These are phyloP conservation scores for Globisporangium uncinulatum DNA, from an alignment of 352 stramenopile species.

Conservation along the genomic window DNA sequence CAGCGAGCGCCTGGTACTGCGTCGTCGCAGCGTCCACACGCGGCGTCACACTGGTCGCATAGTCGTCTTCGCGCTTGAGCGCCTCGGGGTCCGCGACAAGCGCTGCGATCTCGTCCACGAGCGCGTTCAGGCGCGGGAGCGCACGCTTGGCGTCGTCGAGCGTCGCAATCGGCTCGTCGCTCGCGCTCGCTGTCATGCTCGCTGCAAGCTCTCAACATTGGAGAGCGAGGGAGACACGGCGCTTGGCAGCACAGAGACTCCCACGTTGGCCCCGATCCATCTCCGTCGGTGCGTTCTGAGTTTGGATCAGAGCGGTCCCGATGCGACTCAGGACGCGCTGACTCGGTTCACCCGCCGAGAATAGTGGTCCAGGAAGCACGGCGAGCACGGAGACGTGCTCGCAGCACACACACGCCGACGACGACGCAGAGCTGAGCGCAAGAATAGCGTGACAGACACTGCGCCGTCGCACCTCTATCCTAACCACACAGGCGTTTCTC, in stretches of 20 bases:
- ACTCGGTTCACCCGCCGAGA: neutral
- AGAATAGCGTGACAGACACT: too few species aligned
- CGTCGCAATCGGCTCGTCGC: conserved; percentile 23
- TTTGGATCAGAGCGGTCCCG: neutral
- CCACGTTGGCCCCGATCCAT: too few species aligned
- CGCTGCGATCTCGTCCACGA: conserved; percentile 32
- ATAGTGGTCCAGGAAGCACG: neutral
- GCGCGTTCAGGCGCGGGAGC: conserved; percentile 25
- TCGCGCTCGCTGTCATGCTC: neutral
- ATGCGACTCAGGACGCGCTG: neutral
- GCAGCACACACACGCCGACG: too few species aligned
- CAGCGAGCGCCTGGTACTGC: conserved; percentile 57
- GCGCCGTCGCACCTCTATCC: neutral
- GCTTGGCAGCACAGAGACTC: too few species aligned
- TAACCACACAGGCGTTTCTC: neutral
- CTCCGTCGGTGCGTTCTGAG: neutral
- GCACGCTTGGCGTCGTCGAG: conserved; percentile 37
- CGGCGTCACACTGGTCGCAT: conserved; percentile 32
- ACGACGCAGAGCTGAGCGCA: too few species aligned
- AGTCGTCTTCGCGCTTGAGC: conserved; percentile 54
- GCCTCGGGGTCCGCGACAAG: conserved; percentile 23
- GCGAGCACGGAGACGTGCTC: too few species aligned
- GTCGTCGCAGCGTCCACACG: conserved; percentile 47
- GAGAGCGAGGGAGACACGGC: neutral
- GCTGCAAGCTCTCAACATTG: neutral